Base-by-base conservation (phyloP, 805 yeast species). In the Wickerhamomyces subpelliculosus region DNA sequence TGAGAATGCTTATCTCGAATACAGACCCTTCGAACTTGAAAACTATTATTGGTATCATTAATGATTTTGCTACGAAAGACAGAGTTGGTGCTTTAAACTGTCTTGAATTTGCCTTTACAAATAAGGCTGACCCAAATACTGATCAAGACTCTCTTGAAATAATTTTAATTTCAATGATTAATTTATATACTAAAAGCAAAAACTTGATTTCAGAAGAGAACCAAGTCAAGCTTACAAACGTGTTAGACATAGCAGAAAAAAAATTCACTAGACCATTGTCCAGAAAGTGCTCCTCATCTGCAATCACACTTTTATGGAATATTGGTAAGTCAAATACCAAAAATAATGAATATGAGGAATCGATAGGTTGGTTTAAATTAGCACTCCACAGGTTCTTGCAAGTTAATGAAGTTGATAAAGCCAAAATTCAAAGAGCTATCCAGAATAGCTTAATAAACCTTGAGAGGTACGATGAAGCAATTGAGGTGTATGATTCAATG, bases 281-380 rank as follows among this genome's bases (percentile, higher is more conserved):
- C 1, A 53, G 49, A 24, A 49, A 51, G 13, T 49, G 65, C 5
- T 39, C 58, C 7, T 54, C 64, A 5, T 51, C 66, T 30, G 36
- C 61, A 5, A 51, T 62, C 0, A 57, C 70, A 1, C 39, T 68
- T 21, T 40, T 68, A 16, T 68, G 72, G 70, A 67, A 65, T 34
- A 38, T 47, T 16, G 70, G 66, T 0, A 64, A 64, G 28, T 43
- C 47, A 14, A 43, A 49, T 14, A 54, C 51, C 22, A 67, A 56
- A 43, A 37, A 32, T 9, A 47, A 44, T 8, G 39, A 51, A 3
- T 45, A 31, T 28, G 20, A 26, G 1, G 52, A 54, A 17, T 46
- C 59, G 7, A 42, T 54, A 11, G 46, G 42, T 3, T 61, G 58
- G 54, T 56, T 54, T 33, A 39, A 51, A 6, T 33, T 57, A 2